Base-by-base conservation (phyloP, 495 filamentous ascomycete genomes). In the Parachaetomium inaequale region DNA sequence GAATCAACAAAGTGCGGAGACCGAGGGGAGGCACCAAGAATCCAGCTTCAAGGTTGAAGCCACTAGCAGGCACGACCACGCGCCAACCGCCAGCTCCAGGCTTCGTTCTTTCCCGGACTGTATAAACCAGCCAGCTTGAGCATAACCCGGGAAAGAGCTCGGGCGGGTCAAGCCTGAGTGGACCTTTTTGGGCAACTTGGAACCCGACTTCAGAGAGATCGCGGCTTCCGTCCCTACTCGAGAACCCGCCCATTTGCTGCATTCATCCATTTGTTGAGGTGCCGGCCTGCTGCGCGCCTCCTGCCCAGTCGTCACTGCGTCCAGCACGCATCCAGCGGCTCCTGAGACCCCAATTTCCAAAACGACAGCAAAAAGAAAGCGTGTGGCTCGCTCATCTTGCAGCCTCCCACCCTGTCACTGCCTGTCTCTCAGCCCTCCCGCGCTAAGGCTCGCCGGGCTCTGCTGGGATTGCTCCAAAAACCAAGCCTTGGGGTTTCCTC, bases 381-480 rank as follows among this genome's bases (percentile, higher is more conserved):
- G 56, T 53, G 66, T 65, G 66, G 63, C 63, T 56, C 47, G 34
- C 47, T 47, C 66, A 34, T 58, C 64, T 55, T 46, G 55, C 60
- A 63, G 64, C 54, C 50, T 56, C 49, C 56, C 59, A 58, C 56
- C 52, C 38, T 58, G 64, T 66, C 67, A 69, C 63, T 71, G 53
- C 52, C 38, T 58, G 64, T 66, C 67, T 71, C 63, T 71, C 70
- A 73, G 70, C 70, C 69, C 65, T 71, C 61, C 62, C 66, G 66
- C 70, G 63, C 70, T 73, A 71, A 64, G 49, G 57, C 60, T 45
- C 25, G 7, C 54, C 19, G 29, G 53, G 66, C 52, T 49, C 31
- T 11, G 31, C 58, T 59, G 63, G 60, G 66, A 59, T 66, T 63
- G 61, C 61, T 55, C 55, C 56, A 62, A 64, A 67, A 66, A 55